Conservation (phyloP, 345 rosid species). For the Eutrema yunnanense region DNA sequence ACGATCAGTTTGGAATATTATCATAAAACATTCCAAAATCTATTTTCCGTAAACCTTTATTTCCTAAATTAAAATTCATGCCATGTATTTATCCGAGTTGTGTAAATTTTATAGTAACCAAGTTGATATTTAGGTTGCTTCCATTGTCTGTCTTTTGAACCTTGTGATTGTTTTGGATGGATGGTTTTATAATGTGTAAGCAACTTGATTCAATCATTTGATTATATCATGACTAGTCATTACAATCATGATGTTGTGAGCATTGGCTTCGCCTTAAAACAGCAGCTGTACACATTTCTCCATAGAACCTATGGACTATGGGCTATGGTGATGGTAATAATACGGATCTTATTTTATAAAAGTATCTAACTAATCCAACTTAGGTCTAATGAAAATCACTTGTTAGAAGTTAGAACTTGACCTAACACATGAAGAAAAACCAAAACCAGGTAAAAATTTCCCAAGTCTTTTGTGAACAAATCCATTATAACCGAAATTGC, state of each 20-base stretch:
- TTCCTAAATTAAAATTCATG: neutral
- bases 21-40: neutral
- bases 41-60: neutral
- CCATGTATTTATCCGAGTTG: neutral
- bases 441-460: neutral
- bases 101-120: neutral
- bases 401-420: too few species aligned
- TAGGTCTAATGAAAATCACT: neutral
- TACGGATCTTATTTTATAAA: neutral
- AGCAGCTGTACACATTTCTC: neutral
- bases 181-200: too few species aligned
- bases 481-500: neutral
- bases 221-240: slow-evolving; percentile 4
- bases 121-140: neutral
- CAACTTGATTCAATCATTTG: slow-evolving; percentile 9
- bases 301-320: neutral
- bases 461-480: neutral
- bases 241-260: neutral
- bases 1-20: slow-evolving; percentile 13
- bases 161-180: too few species aligned
- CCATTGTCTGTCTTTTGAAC: too few species aligned
- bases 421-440: neutral
- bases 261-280: neutral
- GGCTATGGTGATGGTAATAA: neutral
- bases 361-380: neutral